phyloP scores from a whole-genome alignment of 1,284 basidiomycete species.

The Ustilago nuda region DNA sequence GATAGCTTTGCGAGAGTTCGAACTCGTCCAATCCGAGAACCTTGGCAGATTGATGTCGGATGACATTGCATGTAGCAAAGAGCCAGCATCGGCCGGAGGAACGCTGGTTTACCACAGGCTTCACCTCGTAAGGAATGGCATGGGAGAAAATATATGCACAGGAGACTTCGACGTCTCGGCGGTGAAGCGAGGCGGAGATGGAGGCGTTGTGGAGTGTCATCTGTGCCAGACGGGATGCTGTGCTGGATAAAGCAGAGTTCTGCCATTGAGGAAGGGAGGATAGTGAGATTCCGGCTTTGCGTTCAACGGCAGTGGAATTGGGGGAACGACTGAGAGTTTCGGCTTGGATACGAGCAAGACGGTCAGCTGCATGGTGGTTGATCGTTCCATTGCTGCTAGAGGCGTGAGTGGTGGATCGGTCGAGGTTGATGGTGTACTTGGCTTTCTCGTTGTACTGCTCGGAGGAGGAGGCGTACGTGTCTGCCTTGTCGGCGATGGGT shows the following conservation, averaged over 20 bases:
- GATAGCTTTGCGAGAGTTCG: slow-evolving; percentile 82
- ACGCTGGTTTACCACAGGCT: slow-evolving; percentile 87
- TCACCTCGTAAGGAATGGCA: slow-evolving; percentile 78
- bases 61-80: slow-evolving; percentile 75
- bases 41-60: slow-evolving; percentile 85
- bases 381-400: slow-evolving; percentile 13
- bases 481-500: slow-evolving; percentile 25
- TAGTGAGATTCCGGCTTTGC: slow-evolving; percentile 35
- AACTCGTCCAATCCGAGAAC: slow-evolving; percentile 86
- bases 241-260: slow-evolving; percentile 54
- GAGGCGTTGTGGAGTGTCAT: slow-evolving; percentile 82
- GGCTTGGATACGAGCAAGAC: slow-evolving; percentile 54
- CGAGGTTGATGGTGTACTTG: slow-evolving; percentile 20
- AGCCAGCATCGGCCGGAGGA: slow-evolving; percentile 68
- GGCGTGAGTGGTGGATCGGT: slow-evolving; percentile 16
- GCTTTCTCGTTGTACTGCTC: slow-evolving; percentile 37
- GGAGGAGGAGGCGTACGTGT: slow-evolving; percentile 4
- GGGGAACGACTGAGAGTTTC: slow-evolving; percentile 31
- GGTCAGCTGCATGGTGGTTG: slow-evolving; percentile 52
- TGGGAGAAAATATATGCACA: slow-evolving; percentile 88
- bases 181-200: slow-evolving; percentile 77
- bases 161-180: slow-evolving; percentile 76
- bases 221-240: slow-evolving; percentile 81
- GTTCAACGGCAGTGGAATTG: not conserved
- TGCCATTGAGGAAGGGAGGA: slow-evolving; percentile 46